Conservation (phyloP, 2,329 filamentous ascomycete species). For the Xylaria arbuscula region DNA sequence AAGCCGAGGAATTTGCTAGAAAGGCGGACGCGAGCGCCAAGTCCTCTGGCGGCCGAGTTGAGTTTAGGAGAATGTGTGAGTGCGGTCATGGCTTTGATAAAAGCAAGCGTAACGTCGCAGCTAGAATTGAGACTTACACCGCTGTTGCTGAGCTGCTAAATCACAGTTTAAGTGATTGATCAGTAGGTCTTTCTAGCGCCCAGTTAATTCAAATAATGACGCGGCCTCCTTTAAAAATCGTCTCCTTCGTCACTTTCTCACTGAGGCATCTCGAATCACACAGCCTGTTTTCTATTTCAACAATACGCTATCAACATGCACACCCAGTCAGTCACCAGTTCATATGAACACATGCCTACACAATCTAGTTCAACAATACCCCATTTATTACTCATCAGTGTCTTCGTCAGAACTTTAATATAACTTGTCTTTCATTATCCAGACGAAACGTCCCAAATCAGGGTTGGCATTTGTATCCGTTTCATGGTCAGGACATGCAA, state of each 20-base stretch:
- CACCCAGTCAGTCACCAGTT: no score
- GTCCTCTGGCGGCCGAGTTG: constrained; percentile 40
- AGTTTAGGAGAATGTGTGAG: constrained; percentile 38
- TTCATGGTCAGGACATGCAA: no score
- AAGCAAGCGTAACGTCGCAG: constrained; percentile 20
- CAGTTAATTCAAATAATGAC: neutral
- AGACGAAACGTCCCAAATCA: no score
- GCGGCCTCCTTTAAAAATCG: neutral
- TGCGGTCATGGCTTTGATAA: constrained; percentile 42
- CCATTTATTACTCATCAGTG: no score
- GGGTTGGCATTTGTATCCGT: no score
- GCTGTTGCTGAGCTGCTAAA: constrained; percentile 14
- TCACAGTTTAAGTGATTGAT: neutral
- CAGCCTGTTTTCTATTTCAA: no score
- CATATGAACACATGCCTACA: no score
- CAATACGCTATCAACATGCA: no score
- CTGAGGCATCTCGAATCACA: no score
- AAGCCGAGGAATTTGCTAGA: constrained; percentile 50
- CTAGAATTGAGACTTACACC: constrained; percentile 31
- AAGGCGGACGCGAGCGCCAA: constrained; percentile 34
- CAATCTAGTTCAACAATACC: no score
- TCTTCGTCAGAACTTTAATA: no score
- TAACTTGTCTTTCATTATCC: no score
- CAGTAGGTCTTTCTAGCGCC: neutral
- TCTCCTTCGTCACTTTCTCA: neutral